phyloP scores from a whole-genome alignment of 257 asterid genomes.

The Primulina huaijiensis region DNA sequence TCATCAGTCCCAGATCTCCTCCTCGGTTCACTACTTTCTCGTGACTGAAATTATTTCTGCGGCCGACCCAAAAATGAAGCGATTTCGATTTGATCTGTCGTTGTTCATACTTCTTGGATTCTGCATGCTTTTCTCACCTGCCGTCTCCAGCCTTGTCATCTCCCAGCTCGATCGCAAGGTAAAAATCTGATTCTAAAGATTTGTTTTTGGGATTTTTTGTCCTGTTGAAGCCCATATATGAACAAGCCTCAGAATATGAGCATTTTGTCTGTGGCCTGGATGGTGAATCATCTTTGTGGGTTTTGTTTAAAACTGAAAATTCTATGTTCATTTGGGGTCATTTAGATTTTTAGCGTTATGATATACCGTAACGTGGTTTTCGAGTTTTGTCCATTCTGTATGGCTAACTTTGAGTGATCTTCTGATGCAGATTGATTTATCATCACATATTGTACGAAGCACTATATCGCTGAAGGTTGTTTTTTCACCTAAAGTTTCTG shows the following conservation, averaged over 20 bases:
- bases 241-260: not conserved
- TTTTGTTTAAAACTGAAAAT: not conserved
- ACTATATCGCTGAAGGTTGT: conserved; percentile 63
- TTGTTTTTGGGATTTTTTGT: not conserved
- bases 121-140: conserved; percentile 38
- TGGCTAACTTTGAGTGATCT: conserved; percentile 28
- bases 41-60: not conserved
- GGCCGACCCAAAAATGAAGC: conserved; percentile 29
- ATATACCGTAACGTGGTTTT: conserved; percentile 6
- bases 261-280: conserved; percentile 3
- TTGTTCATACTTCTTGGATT: conserved; percentile 27
- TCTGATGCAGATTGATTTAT: conserved; percentile 79
- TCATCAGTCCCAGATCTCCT: not conserved
- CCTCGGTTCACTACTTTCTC: not conserved
- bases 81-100: conserved; percentile 31
- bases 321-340: not conserved
- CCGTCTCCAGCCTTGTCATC: conserved; percentile 66
- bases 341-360: not conserved
- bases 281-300: conserved; percentile 14
- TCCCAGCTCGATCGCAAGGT: conserved; percentile 89
- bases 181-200: not conserved
- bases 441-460: conserved; percentile 70
- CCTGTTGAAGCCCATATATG: not conserved
- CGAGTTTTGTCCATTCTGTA: not conserved
- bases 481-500: not conserved